These are phyloP conservation scores for Penicillium lividum DNA, from an alignment of 495 filamentous ascomycete genomes.

Conservation along the genomic window DNA sequence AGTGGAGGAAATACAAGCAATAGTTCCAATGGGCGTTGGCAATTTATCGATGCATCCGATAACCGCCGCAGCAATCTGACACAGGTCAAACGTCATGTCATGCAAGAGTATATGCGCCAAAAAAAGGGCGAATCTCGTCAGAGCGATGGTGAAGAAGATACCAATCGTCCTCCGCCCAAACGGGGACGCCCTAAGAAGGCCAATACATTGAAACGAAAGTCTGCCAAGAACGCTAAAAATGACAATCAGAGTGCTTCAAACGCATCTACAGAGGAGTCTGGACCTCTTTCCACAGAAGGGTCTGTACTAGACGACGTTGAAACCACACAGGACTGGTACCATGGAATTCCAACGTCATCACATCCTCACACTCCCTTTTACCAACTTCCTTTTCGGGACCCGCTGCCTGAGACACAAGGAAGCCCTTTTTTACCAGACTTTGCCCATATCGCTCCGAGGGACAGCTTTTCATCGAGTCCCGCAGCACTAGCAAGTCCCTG, in stretches of 20 bases:
- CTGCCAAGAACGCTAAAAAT: slow-evolving; percentile 1
- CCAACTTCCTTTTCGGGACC: neutral
- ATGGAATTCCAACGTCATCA: neutral
- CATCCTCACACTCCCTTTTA: neutral
- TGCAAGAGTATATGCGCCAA: slow-evolving; percentile 50
- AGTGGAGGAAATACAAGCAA: neutral
- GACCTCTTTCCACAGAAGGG: neutral
- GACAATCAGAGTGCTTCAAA: neutral
- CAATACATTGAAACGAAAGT: slow-evolving; percentile 11
- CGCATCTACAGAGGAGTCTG: slow-evolving; percentile 5
- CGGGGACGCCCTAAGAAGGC: slow-evolving; percentile 26
- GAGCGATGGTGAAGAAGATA: slow-evolving; percentile 25
- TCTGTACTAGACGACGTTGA: neutral
- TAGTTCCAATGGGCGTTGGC: slow-evolving; percentile 28
- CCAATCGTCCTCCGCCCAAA: slow-evolving; percentile 10
- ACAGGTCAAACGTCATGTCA: slow-evolving; percentile 49
- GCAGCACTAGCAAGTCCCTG: slow-evolving; percentile 19
- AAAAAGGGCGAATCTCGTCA: slow-evolving; percentile 32
- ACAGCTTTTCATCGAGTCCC: slow-evolving; percentile 17
- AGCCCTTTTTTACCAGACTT: neutral
- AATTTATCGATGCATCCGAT: slow-evolving; percentile 46
- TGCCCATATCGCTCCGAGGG: neutral
- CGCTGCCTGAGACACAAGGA: neutral
- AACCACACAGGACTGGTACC: neutral
- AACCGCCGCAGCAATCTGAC: slow-evolving; percentile 43